Evolutionary conservation across 1,139 yeast genomes (phyloP).

Genomic region (Yarrowia galli): DNA sequence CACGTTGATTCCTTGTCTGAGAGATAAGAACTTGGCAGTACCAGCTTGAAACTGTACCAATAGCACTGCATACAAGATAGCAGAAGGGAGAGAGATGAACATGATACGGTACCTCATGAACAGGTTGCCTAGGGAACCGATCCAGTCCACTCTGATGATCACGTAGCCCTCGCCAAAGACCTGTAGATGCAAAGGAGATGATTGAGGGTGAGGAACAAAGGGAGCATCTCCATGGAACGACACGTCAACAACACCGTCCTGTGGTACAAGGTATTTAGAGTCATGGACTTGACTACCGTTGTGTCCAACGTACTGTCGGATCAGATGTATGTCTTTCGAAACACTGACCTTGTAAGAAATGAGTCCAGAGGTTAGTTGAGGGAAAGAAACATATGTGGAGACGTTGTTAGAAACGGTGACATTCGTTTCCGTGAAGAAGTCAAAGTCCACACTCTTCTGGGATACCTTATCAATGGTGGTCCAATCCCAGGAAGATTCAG

Average conservation of each 20-base stretch:
- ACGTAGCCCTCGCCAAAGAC: conserved; percentile 45
- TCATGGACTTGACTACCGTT: conserved; percentile 67
- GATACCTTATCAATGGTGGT: neutral
- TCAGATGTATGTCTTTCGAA: conserved; percentile 47
- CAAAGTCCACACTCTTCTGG: neutral
- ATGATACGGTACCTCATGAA: conserved; percentile 51
- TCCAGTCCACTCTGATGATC: conserved; percentile 45
- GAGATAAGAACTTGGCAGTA: conserved; percentile 53
- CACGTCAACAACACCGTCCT: conserved; percentile 45
- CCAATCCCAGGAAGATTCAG: conserved; percentile 8
- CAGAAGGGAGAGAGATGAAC: conserved; percentile 49
- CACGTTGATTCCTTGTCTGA: conserved; percentile 58
- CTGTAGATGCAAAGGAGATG: conserved; percentile 41
- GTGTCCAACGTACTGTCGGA: conserved; percentile 68
- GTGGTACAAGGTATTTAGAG: conserved; percentile 41
- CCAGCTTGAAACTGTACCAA: conserved; percentile 46
- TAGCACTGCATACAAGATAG: conserved; percentile 44
- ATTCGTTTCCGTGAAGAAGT: neutral
- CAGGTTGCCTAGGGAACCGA: conserved; percentile 51
- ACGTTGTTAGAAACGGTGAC: neutral
- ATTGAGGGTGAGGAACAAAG: conserved; percentile 62
- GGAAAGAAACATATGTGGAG: neutral
- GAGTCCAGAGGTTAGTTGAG: conserved; percentile 7
- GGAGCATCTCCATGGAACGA: conserved; percentile 80
- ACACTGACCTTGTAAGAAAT: conserved; percentile 41